Percentiles rank a stretch among this genome's conserved stretches.
phyloP scores from a whole-genome alignment of 306 rosid species.

The Pueraria montana region DNA sequence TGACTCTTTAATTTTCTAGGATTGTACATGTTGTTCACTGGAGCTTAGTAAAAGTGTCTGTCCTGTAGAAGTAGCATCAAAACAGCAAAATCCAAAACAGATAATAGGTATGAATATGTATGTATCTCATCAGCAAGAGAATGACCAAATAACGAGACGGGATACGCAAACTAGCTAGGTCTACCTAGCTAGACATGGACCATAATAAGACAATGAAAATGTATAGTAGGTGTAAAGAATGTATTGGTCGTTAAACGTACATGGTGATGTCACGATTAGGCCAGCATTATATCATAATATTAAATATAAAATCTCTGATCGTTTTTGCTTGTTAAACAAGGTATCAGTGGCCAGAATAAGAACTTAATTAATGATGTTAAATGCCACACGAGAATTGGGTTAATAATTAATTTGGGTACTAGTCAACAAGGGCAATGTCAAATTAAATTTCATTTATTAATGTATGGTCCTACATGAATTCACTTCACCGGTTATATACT shows the following conservation, averaged over 20 bases:
- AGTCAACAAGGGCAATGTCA: conserved; percentile 20
- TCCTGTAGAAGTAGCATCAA: conserved; percentile 34
- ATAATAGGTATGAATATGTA: background rate
- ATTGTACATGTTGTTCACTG: conserved; percentile 39
- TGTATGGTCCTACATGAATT: background rate
- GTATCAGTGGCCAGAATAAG: conserved; percentile 46
- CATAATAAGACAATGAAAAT: conserved; percentile 10
- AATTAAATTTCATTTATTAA: background rate
- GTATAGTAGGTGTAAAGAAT: background rate
- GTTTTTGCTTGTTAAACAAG: conserved; percentile 59
- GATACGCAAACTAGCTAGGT: conserved; percentile 24
- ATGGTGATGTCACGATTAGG: conserved; percentile 45
- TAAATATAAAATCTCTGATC: conserved; percentile 14
- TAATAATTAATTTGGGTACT: conserved; percentile 21
- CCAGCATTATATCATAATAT: background rate
- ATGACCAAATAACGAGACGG: background rate
- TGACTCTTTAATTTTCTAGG: conserved; percentile 40
- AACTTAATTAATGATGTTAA: conserved; percentile 31
- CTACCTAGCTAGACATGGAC: conserved; percentile 29
- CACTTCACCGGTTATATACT: background rate
- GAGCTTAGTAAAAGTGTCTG: conserved; percentile 38
- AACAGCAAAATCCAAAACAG: conserved; percentile 40
- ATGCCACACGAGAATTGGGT: background rate
- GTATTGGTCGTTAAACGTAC: background rate
- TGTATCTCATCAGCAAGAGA: conserved; percentile 8